phyloP scores from a whole-genome alignment of 495 filamentous ascomycete species.

The Beverwykella pulmonaria region DNA sequence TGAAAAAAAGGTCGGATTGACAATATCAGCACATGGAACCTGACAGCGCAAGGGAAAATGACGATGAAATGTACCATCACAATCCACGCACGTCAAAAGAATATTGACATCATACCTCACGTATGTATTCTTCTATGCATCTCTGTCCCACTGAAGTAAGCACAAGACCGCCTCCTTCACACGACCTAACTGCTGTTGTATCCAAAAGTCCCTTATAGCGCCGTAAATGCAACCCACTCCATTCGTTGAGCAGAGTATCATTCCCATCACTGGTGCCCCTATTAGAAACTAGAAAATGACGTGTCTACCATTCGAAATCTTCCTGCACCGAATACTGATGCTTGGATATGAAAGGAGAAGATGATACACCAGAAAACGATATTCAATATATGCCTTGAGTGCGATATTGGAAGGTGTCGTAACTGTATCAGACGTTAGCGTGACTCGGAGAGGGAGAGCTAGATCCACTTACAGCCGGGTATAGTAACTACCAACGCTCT shows the following conservation, averaged over 20 bases:
- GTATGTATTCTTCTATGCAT: neutral
- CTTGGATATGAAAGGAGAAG: neutral
- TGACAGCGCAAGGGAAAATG: no score
- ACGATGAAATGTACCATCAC: neutral
- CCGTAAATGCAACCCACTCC: neutral
- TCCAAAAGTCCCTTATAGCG: neutral
- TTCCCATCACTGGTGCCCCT: neutral
- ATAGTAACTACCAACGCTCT: constrained; percentile 75
- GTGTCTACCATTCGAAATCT: neutral
- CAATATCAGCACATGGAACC: no score
- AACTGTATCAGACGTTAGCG: constrained; percentile 49
- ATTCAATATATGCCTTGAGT: constrained; percentile 74
- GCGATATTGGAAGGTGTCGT: constrained; percentile 79
- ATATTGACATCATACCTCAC: neutral
- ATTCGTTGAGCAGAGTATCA: neutral
- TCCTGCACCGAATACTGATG: neutral
- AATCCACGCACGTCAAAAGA: neutral
- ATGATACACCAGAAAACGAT: neutral
- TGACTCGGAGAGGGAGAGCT: neutral
- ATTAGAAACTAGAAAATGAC: neutral
- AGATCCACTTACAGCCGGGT: constrained; percentile 63
- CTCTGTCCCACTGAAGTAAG: neutral
- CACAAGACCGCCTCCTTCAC: neutral
- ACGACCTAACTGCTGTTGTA: neutral
- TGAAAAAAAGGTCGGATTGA: no score